A percentile compares a stretch with the other conserved stretches of the same genome.
Conservation (phyloP, 1,284 basidiomycete genomes). For the Coniferiporia sulphurascens region DNA sequence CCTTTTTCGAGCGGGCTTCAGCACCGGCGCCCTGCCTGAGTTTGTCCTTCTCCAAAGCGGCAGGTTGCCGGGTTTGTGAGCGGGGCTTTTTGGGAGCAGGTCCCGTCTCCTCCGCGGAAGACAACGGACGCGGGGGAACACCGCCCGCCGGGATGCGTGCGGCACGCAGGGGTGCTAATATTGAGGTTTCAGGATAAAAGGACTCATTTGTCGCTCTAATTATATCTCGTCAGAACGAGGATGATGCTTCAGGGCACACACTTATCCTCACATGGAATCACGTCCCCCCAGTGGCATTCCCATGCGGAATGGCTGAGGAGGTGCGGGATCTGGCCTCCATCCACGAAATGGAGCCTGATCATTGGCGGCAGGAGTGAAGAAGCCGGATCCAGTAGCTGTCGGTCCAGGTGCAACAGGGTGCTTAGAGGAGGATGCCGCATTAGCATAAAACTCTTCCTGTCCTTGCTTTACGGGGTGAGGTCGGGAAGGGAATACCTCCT, state of each 20-base stretch:
- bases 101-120: slow-evolving; percentile 74
- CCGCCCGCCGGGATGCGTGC: slow-evolving; percentile 39
- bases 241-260: background rate
- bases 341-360: slow-evolving; percentile 48
- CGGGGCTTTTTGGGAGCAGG: slow-evolving; percentile 71
- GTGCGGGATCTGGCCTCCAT: slow-evolving; percentile 47
- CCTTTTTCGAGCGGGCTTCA: slow-evolving; percentile 76
- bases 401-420: slow-evolving; percentile 33
- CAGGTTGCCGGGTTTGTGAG: slow-evolving; percentile 54
- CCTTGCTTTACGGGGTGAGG: slow-evolving; percentile 50
- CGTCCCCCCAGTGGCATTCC: slow-evolving; percentile 43
- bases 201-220: slow-evolving; percentile 55
- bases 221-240: background rate
- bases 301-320: slow-evolving; percentile 53
- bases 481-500: slow-evolving; percentile 66
- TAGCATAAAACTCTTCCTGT: slow-evolving; percentile 37
- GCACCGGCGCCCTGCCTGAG: slow-evolving; percentile 43
- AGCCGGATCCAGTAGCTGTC: slow-evolving; percentile 56
- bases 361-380: slow-evolving; percentile 72
- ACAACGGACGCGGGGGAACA: slow-evolving; percentile 59
- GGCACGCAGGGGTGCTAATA: slow-evolving; percentile 43
- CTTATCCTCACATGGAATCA: slow-evolving; percentile 52
- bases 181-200: slow-evolving; percentile 59
- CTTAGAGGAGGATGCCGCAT: slow-evolving; percentile 34
- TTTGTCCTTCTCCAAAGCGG: slow-evolving; percentile 32